Evolutionary conservation across 2,329 filamentous ascomycete genomes (phyloP).

Genomic region (Neurospora crassa): DNA sequence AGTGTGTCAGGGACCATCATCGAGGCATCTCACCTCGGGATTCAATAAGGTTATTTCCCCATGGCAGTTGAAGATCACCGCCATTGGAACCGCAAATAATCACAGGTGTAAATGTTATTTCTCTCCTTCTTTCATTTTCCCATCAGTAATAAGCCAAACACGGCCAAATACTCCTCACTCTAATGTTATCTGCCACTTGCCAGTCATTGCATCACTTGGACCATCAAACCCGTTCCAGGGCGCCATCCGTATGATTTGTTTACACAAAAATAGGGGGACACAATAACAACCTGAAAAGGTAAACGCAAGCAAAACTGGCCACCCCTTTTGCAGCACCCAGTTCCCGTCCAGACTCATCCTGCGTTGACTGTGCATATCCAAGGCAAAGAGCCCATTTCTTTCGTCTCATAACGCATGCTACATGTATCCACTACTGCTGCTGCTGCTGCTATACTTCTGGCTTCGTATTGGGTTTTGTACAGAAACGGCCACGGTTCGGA

Average conservation of each 20-base stretch:
- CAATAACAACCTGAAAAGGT: not conserved
- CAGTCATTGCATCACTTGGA: not conserved
- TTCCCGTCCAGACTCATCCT: not conserved
- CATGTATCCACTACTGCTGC: not conserved
- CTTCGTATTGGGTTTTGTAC: not conserved
- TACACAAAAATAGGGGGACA: not conserved
- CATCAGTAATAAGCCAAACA: not conserved
- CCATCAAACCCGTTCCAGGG: not conserved
- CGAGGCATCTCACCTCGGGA: not conserved
- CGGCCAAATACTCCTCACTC: not conserved
- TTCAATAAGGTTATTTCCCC: not conserved
- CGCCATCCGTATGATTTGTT: conserved; percentile 1
- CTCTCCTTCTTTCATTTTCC: not conserved
- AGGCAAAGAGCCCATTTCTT: not conserved
- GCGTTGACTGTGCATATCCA: not conserved
- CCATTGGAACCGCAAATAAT: not conserved
- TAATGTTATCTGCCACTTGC: not conserved
- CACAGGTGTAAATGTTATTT: not conserved
- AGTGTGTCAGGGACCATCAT: no score
- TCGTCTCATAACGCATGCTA: not conserved
- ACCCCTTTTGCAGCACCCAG: not conserved
- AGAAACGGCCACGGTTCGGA: not conserved
- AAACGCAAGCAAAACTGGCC: not conserved
- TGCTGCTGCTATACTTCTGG: not conserved
- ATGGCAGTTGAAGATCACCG: no score